Percentiles rank a stretch among this genome's conserved stretches.
Evolutionary conservation across 345 rosid genomes (phyloP).

Genomic region (Adansonia digitata): DNA sequence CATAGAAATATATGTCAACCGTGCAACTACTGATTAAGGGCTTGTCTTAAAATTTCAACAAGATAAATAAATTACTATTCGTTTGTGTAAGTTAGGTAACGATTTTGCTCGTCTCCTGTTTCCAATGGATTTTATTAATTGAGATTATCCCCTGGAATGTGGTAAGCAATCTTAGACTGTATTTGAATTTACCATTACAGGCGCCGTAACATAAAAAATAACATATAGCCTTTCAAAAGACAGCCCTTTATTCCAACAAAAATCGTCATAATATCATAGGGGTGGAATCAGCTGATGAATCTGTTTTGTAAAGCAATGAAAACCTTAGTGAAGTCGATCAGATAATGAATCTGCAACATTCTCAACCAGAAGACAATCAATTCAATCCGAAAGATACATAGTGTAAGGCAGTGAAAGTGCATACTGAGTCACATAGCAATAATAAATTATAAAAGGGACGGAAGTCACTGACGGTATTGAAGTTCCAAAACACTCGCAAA

Average conservation of each 20-base stretch:
- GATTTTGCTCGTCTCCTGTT: background rate
- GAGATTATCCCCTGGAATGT: background rate
- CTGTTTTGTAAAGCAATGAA: background rate
- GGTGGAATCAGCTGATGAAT: background rate
- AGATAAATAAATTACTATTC: background rate
- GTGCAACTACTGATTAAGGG: background rate
- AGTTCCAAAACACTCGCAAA: background rate
- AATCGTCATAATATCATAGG: background rate
- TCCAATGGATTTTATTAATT: background rate
- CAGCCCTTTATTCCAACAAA: background rate
- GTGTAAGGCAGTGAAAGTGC: background rate
- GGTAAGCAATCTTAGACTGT: background rate
- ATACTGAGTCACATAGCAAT: background rate
- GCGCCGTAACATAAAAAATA: background rate
- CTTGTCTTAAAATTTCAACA: background rate
- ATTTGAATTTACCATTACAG: background rate
- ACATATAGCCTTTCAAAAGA: background rate
- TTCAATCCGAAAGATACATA: background rate
- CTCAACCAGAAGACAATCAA: background rate
- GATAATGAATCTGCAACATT: background rate
- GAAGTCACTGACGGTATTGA: background rate
- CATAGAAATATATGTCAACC: constrained; percentile 7
- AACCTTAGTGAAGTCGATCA: background rate
- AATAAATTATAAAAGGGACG: background rate
- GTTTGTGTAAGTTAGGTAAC: background rate